Evolutionary conservation across 2,329 filamentous ascomycete species (phyloP).

Genomic region (Fusarium sp.): DNA sequence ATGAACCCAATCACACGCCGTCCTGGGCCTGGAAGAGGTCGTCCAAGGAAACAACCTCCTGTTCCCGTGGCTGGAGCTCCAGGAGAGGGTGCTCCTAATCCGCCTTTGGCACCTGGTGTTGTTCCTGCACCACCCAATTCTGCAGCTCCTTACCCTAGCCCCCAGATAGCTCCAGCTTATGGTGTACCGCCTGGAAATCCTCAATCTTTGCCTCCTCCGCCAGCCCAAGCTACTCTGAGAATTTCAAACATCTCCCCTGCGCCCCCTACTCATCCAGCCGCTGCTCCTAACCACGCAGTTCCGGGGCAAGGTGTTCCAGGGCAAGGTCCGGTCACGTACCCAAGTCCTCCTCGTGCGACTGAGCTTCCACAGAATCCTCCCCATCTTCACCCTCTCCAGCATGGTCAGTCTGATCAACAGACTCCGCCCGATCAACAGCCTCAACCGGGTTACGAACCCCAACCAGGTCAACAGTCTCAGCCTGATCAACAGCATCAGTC

Average conservation of each 20-base stretch:
- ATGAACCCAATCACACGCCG: conserved; percentile 73
- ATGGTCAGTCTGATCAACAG: conserved; percentile 16
- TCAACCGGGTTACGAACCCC: conserved; percentile 5
- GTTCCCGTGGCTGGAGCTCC: conserved; percentile 27
- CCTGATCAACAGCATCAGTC: neutral
- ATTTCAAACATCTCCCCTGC: conserved; percentile 3
- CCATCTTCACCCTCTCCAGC: conserved; percentile 44
- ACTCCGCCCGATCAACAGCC: conserved; percentile 16
- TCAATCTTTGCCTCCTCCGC: conserved; percentile 4
- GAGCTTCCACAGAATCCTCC: conserved; percentile 38
- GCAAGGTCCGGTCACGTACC: conserved; percentile 34
- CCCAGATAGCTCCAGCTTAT: conserved; percentile 17
- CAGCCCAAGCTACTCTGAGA: conserved; percentile 11
- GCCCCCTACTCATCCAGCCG: conserved; percentile 4
- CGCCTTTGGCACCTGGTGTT: conserved; percentile 15
- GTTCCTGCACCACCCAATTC: conserved; percentile 18
- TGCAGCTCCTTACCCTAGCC: conserved; percentile 15
- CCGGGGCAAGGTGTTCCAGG: conserved; percentile 5
- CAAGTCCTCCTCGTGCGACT: conserved; percentile 39
- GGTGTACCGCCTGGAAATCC: conserved; percentile 5
- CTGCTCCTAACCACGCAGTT: conserved; percentile 4
- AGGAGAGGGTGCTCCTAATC: conserved; percentile 27
- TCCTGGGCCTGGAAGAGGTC: conserved; percentile 70
- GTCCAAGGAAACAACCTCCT: conserved; percentile 64
- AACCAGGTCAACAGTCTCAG: conserved; percentile 1